Conservation (phyloP, 345 rosid species). For the Jatropha curcas region DNA sequence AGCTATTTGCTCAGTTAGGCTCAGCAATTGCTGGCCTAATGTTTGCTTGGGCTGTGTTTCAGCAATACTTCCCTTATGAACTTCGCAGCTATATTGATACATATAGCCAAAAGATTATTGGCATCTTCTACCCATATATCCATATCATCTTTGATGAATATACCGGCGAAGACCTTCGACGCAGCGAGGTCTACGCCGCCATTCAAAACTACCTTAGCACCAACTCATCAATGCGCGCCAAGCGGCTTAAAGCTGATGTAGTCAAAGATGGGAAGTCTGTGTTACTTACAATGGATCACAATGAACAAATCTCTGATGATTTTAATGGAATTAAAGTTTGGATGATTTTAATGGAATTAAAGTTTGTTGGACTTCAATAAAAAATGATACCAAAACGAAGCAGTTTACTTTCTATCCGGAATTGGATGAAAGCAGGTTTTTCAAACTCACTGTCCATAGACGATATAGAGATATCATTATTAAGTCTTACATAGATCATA, state of each 20-base stretch:
- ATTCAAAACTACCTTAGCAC: slow-evolving; percentile 10
- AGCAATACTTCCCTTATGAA: not conserved
- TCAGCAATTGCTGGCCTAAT: slow-evolving; percentile 1
- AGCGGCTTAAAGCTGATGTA: slow-evolving; percentile 4
- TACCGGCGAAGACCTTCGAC: not conserved
- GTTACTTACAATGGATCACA: not conserved
- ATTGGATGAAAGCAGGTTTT: slow-evolving; percentile 8
- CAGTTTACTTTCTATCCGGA: not conserved
- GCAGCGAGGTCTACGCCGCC: not conserved
- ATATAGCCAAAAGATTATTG: not conserved
- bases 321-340: slow-evolving; percentile 11
- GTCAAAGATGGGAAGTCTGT: not conserved
- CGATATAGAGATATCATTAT: not conserved
- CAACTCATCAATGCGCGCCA: not conserved
- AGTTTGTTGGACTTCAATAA: slow-evolving; percentile 11
- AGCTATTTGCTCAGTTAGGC: not conserved
- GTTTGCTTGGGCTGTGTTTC: not conserved
- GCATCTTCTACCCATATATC: not conserved
- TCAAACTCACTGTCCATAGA: not conserved
- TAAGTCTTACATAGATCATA: slow-evolving; percentile 6
- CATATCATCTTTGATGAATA: not conserved
- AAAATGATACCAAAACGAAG: not conserved
- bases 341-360: slow-evolving; percentile 3
- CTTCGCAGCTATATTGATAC: not conserved
- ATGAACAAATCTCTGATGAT: slow-evolving; percentile 8